Evolutionary conservation across 257 asterid genomes (phyloP), one percentile per base, ranked within the genome.

Genomic region (Vinca minor): DNA sequence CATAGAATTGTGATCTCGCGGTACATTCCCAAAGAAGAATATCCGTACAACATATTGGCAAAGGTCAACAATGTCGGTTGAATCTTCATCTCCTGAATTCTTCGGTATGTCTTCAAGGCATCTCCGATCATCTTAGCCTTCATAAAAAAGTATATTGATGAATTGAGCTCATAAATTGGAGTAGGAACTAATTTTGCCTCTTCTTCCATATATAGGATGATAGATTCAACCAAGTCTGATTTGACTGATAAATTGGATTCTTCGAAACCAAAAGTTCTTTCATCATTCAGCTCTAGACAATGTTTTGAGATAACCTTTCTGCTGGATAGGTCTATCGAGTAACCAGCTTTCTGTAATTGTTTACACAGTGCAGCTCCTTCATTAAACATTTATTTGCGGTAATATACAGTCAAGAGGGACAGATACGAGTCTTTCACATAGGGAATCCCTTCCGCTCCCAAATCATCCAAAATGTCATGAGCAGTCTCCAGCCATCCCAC

Each of bases 401-500:
- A 57, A 77, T 89, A 87, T 60, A 94, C 89, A 42, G 76, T 21
- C 74, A 85, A 72, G 49, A 92, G 91, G 60, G 81, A 79, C 41
- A 35, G 13, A 72, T 84, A 87, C 1, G 79, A 79, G 63, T 79
- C 45, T 69, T 53, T 70, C 50, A 63, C 66, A 1, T 71, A 69
- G 45, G 69, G 45, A 42, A 62, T 77, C 53, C 85, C 83, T 45
- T 73, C 86, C 17, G 66, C 73, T 71, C 77, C 84, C 77, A 84
- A 75, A 60, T 92, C 98, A 45, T 92, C 98, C 77, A 92, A 62
- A 68, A 89, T 79, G 81, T 92, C 96, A 70, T 92, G 98, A 67
- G 98, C 96, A 59, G 91, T 85, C 72, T 87, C 91, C 35, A 87
- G 84, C 96, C 96, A 89, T 38, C 88, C 93, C 83, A 89, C 39